Conservation (phyloP, 805 yeast species). For the Wickerhamomyces kurtzmanii region DNA sequence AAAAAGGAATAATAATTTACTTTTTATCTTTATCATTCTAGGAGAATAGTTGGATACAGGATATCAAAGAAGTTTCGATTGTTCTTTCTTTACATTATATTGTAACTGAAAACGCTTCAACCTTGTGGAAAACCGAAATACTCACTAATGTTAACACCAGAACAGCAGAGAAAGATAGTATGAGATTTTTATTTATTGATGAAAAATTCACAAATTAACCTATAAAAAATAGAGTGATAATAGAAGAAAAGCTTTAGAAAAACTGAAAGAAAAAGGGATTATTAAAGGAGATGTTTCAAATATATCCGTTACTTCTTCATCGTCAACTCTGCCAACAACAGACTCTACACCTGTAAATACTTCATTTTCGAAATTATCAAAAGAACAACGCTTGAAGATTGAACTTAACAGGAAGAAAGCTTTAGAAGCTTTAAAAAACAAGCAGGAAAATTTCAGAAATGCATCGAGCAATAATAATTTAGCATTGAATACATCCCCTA, state of each 20-base stretch:
- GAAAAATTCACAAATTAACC: conserved; percentile 1
- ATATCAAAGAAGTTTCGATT: too few relatives aligned
- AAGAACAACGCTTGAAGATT: conserved; percentile 38
- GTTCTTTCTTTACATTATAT: too few relatives aligned
- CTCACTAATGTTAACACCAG: too few relatives aligned
- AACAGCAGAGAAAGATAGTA: conserved; percentile 23
- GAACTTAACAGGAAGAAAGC: conserved; percentile 48
- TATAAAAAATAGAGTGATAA: conserved; percentile 41
- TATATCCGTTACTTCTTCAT: conserved; percentile 6
- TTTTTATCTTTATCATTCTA: too few relatives aligned
- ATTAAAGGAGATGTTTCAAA: conserved; percentile 6
- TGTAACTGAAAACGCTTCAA: too few relatives aligned
- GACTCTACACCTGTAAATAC: conserved; percentile 7
- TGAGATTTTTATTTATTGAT: conserved; percentile 5
- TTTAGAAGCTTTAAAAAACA: conserved; percentile 27
- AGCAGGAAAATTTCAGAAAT: conserved; percentile 26
- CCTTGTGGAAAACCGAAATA: too few relatives aligned
- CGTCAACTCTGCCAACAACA: conserved; percentile 1
- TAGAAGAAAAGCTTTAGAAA: conserved; percentile 50
- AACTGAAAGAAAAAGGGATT: conserved; percentile 38
- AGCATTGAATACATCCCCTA: conserved; percentile 5
- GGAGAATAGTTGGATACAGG: too few relatives aligned
- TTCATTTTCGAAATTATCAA: conserved; percentile 24
- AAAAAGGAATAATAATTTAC: too few relatives aligned
- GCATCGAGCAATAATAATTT: conserved; percentile 19